Evolutionary conservation across 2,329 filamentous ascomycete species (phyloP).

Genomic region (Xylariaceae sp.): DNA sequence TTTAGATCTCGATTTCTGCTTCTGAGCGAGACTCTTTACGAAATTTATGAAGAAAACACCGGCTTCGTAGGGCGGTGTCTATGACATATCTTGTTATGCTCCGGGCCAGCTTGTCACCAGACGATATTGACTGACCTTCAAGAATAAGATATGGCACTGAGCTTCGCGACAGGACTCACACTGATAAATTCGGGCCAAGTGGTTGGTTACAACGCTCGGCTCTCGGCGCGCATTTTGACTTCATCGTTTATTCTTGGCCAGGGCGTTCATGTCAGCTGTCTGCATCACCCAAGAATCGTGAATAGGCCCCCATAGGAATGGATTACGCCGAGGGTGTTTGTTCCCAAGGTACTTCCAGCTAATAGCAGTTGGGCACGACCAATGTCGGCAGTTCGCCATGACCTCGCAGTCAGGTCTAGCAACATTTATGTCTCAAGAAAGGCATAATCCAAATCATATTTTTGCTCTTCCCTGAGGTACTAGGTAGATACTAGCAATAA

Average conservation of each 20-base stretch:
- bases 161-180: not conserved
- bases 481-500: conserved; percentile 5
- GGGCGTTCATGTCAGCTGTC: conserved; percentile 7
- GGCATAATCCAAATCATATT: conserved; percentile 7
- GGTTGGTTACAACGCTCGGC: conserved; percentile 5
- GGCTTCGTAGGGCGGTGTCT: not conserved
- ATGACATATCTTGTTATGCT: not conserved
- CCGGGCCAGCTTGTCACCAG: too few species aligned
- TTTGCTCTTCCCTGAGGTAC: not conserved
- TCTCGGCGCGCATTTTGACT: conserved; percentile 3
- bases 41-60: not conserved
- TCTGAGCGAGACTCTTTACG: not conserved
- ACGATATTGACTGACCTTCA: too few species aligned
- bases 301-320: conserved; percentile 20
- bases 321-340: conserved; percentile 10
- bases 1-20: too few species aligned
- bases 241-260: conserved; percentile 1
- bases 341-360: conserved; percentile 2
- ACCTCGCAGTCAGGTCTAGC: conserved; percentile 4
- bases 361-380: conserved; percentile 6
- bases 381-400: conserved; percentile 16
- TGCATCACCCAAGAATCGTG: conserved; percentile 9
- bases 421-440: not conserved
- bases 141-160: not conserved
- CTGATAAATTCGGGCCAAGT: not conserved